These are phyloP conservation scores for Aureobasidium lini DNA, from an alignment of 2,329 filamentous ascomycete species.

Conservation along the genomic window DNA sequence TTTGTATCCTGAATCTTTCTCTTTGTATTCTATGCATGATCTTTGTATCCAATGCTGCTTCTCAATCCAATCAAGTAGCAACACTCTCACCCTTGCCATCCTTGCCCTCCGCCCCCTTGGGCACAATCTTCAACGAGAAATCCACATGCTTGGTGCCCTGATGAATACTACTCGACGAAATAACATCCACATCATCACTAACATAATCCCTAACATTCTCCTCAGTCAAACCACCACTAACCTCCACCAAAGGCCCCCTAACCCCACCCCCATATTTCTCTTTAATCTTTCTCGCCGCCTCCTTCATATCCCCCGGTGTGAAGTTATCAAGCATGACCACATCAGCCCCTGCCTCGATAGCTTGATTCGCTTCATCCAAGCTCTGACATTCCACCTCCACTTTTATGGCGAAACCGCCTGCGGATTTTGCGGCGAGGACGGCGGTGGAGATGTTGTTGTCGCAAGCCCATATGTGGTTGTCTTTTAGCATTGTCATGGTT, in stretches of 20 bases:
- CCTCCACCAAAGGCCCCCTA: slow-evolving; percentile 73
- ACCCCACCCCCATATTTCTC: slow-evolving; percentile 63
- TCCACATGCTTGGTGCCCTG: slow-evolving; percentile 91
- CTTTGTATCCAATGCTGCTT: too few relatives aligned
- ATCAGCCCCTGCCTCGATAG: slow-evolving; percentile 83
- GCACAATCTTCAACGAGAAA: slow-evolving; percentile 84
- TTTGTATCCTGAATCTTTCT: too few relatives aligned
- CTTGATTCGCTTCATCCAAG: slow-evolving; percentile 82
- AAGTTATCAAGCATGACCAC: slow-evolving; percentile 99
- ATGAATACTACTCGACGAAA: slow-evolving; percentile 94
- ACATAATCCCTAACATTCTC: slow-evolving; percentile 78
- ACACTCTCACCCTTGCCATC: slow-evolving; percentile 11
- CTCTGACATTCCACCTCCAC: slow-evolving; percentile 92
- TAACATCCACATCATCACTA: slow-evolving; percentile 79
- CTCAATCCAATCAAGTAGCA: background rate
- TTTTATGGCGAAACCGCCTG: slow-evolving; percentile 85
- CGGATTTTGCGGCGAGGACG: slow-evolving; percentile 73
- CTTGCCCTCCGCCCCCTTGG: slow-evolving; percentile 27
- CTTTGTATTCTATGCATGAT: background rate
- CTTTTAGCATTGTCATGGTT: slow-evolving; percentile 97
- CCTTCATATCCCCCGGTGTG: slow-evolving; percentile 65
- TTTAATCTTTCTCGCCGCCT: slow-evolving; percentile 68
- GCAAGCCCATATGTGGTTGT: slow-evolving; percentile 94
- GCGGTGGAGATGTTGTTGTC: slow-evolving; percentile 75
- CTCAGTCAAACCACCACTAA: slow-evolving; percentile 80